Evolutionary conservation across 495 filamentous ascomycete species (phyloP), one percentile per base, ranked within the genome.

Genomic region (Rusavskia elegans): DNA sequence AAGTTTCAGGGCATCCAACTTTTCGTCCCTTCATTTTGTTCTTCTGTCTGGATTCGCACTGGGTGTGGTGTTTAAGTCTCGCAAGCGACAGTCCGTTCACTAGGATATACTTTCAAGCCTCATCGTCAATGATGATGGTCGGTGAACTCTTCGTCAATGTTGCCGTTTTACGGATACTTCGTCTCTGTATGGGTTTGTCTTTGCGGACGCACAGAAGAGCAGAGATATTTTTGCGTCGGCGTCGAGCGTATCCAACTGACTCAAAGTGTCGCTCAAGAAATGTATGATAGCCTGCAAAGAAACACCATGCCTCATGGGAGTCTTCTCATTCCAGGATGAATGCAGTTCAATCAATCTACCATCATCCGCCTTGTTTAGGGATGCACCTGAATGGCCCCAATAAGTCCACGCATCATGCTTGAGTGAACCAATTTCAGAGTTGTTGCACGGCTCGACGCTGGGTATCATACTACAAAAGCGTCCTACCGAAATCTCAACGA

Each of bases 341-440:
- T 74, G 70, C 46, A 74, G 38, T 5, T 69, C 71, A 17, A 72
- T 56, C 48, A 75, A 55, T 17, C 39, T 55, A 11, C 68, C 64
- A 1, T 57, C 57, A 44, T 53, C 53, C 30, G 42, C 38, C 3
- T 65, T 57, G 8, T 72, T 29, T 20, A 75, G 52, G 27, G 69
- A 71, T 10, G 71, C 69, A 1, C 71, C 71, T 10, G 65, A 71
- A 55, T 74, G 71, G 16, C 71, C 73, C 73, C 71, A 77, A 56
- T 73, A 75, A n/a, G 73, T 75, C 73, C 70, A 75, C 45, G 70
- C 71, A 56, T 72, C 63, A 55, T 74, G 72, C 66, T 64, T 69
- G 52, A 74, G 55, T 9, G 66, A 64, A 1, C 73, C 73, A 42
- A 72, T 77, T 42, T 75, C 71, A 0, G 59, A 63, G 51, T 75